phyloP scores from a whole-genome alignment of 2,329 filamentous ascomycete genomes.

The Cladophialophora chaetospira region DNA sequence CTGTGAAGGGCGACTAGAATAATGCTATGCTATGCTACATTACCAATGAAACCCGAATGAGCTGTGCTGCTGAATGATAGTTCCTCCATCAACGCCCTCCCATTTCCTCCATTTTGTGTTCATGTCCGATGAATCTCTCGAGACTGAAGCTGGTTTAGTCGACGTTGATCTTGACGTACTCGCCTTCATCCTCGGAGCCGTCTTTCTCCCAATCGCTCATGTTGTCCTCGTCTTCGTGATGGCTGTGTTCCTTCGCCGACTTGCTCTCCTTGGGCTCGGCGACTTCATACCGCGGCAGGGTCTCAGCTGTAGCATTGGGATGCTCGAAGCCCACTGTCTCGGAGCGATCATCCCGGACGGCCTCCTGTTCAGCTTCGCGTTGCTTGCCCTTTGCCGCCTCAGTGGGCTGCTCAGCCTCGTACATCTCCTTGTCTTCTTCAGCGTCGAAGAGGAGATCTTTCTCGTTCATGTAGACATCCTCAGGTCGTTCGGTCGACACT shows the following conservation, averaged over 20 bases:
- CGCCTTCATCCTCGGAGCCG: conserved; percentile 37
- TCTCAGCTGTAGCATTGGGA: conserved; percentile 23
- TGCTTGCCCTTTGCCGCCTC: conserved; percentile 27
- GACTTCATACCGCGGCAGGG: conserved; percentile 29
- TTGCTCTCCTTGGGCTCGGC: conserved; percentile 18
- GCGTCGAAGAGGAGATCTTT: conserved; percentile 50
- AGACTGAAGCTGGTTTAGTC: conserved; percentile 39
- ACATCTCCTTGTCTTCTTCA: conserved; percentile 37
- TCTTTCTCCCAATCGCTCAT: conserved; percentile 31
- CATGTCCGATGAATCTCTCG: too few relatives aligned
- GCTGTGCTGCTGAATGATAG: too few relatives aligned
- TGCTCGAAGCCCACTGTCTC: conserved; percentile 36
- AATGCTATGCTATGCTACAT: too few relatives aligned
- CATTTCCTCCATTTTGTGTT: too few relatives aligned
- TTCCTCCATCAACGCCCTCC: too few relatives aligned
- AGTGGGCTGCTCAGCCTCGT: conserved; percentile 4
- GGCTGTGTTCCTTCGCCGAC: conserved; percentile 6
- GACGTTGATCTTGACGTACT: conserved; percentile 63
- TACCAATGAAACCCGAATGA: too few relatives aligned
- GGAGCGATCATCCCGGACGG: conserved; percentile 30
- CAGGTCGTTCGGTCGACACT: conserved; percentile 14
- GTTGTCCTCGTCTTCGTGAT: conserved; percentile 19
- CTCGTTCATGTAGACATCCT: conserved; percentile 42
- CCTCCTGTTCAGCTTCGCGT: conserved; percentile 26
- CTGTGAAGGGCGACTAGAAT: too few relatives aligned